phyloP scores from a whole-genome alignment of 176 grass and related monocot species.

The bread wheat (Triticum aestivum) region IWGSC_CS_RefSeq_v2.1 NC_057801.1:790717656-790718155 shows the following conservation, averaged over 20 bases:
- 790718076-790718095: too few relatives aligned
- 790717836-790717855: not conserved
- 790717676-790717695: not conserved
- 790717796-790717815: not conserved
- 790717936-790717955: not conserved
- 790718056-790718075: too few relatives aligned
- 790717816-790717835: too few relatives aligned
- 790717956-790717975: not conserved
- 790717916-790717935: not conserved
- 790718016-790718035: not conserved
- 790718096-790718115: not conserved
- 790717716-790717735: not conserved
- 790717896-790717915: not conserved
- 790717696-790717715: not conserved
- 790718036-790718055: not conserved
- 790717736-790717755: not conserved
- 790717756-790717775: not conserved
- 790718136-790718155: too few relatives aligned
- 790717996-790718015: not conserved
- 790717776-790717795: not conserved
- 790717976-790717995: not conserved
- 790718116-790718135: not conserved
- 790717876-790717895: not conserved
- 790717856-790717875: not conserved
- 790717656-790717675: not conserved